Conservation (phyloP, 2,329 filamentous ascomycete species). For the Colletotrichum coccodes region DNA sequence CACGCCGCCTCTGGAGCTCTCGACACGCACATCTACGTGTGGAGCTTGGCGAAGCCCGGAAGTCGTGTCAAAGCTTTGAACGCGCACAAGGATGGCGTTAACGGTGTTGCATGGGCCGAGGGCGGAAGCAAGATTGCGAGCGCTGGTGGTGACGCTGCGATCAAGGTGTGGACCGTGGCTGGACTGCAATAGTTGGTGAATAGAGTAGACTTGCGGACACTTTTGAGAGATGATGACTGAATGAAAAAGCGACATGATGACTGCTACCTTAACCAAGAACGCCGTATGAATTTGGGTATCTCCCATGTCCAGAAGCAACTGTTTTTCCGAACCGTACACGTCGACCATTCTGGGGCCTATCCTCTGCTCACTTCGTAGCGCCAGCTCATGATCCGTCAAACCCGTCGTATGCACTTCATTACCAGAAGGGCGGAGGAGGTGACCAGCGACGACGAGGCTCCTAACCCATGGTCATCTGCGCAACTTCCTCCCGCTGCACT, state of each 20-base stretch:
- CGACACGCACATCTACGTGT: slow-evolving; percentile 93
- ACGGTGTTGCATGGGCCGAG: slow-evolving; percentile 83
- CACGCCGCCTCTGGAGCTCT: slow-evolving; percentile 86
- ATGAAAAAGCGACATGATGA: slow-evolving; percentile 22
- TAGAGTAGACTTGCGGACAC: neutral
- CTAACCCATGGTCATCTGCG: slow-evolving; percentile 53
- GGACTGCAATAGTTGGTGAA: slow-evolving; percentile 54
- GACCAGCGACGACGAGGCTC: neutral
- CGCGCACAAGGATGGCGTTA: slow-evolving; percentile 96
- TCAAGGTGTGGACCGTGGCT: slow-evolving; percentile 86
- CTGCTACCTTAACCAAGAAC: slow-evolving; percentile 18
- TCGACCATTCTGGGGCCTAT: neutral
- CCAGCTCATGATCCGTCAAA: neutral
- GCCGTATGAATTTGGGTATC: slow-evolving; percentile 21
- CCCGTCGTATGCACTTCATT: neutral
- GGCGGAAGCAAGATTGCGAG: slow-evolving; percentile 75
- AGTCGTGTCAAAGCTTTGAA: slow-evolving; percentile 86
- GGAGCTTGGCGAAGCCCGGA: slow-evolving; percentile 86
- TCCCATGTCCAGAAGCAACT: slow-evolving; percentile 14
- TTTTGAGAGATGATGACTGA: slow-evolving; percentile 16
- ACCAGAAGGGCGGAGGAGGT: neutral
- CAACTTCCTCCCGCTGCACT: slow-evolving; percentile 46
- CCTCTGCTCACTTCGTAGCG: neutral
- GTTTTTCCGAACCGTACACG: neutral
- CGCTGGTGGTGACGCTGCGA: slow-evolving; percentile 85